Evolutionary conservation across 371 early-diverging fungal genomes (phyloP), one percentile per base, ranked within the genome.

Genomic region (Haplosporangium sp.): DNA sequence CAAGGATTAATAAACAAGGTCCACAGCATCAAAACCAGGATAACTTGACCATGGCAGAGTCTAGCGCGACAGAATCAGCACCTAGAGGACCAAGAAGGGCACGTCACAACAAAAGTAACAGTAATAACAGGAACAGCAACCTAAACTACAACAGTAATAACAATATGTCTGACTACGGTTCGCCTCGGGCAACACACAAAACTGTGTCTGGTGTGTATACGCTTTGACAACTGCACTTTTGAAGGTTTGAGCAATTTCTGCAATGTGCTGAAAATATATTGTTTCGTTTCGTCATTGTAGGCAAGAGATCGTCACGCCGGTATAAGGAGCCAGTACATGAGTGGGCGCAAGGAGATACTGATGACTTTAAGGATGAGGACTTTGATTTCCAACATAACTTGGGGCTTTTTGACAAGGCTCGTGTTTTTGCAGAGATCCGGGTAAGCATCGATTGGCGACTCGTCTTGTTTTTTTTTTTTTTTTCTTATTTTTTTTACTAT

Each of bases 371-470:
- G 58, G 86, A 84, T 40, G 83, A 92, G 46, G 95, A 94, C 61
- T 95, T 95, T 83, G 94, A 94, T 69, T 94, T 94, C 68, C 92
- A 94, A 73, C 88, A 89, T 38, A 91, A 92, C 64, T 73, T 95
- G 37, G 77, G 83, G n/a, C 86, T 89, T 82, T 91, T 92, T 87
- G 89, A 95, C 69, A 95, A 95, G 83, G 84, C 85, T 29, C 86
- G 86, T 51, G 89, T 93, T 55, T 95, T 94, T 90, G 93, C 87
- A 16, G 92, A 94, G 72, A 93, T 95, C 45, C 84, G 91, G 69
- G 89, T 86, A 86, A 75, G 67, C 5, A 13, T 42, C 42, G 37
- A 29, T 47, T 18, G 7, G 51, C 54, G 9, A 21, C 23, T 36
- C 12, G 40, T 51, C 41, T 42, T 38, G 29, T 46, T 50, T 47